phyloP scores from a whole-genome alignment of 73 alveolate species.

The Halteria grandinella region DNA sequence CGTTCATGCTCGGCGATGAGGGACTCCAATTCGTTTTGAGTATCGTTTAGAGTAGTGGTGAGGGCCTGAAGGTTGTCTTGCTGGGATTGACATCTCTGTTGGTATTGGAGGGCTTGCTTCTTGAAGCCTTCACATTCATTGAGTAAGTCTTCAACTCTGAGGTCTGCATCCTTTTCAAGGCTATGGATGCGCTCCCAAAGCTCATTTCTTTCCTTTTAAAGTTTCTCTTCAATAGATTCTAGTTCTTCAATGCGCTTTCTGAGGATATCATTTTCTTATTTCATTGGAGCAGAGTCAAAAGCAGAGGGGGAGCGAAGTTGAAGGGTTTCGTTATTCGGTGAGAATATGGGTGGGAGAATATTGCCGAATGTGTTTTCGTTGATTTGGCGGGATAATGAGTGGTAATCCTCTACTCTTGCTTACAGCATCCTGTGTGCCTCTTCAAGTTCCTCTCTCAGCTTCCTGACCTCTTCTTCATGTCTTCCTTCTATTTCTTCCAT shows the following conservation, averaged over 20 bases:
- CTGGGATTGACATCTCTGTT: background rate
- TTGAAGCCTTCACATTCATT: constrained; percentile 27
- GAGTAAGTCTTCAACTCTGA: constrained; percentile 20
- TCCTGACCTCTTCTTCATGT: background rate
- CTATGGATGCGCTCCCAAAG: background rate
- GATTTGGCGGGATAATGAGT: no score
- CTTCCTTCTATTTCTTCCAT: no score
- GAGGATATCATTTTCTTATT: no score
- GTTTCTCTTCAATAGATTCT: no score
- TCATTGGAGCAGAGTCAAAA: no score
- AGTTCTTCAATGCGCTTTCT: constrained; percentile 1
- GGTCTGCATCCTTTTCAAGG: constrained; percentile 16
- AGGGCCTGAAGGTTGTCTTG: constrained; percentile 29
- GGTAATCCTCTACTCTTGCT: no score
- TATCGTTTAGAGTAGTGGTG: constrained; percentile 25
- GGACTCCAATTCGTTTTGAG: constrained; percentile 36
- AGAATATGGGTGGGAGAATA: no score
- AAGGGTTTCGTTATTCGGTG: no score
- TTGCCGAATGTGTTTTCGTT: no score
- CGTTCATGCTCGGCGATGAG: constrained; percentile 37
- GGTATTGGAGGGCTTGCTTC: background rate
- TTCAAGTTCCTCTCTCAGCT: background rate
- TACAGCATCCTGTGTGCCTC: no score
- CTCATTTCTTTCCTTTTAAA: constrained; percentile 26
- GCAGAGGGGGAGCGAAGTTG: no score